Base-by-base conservation (phyloP, 139 green algal genomes). In the Pseudopediastrum boryanum region DNA sequence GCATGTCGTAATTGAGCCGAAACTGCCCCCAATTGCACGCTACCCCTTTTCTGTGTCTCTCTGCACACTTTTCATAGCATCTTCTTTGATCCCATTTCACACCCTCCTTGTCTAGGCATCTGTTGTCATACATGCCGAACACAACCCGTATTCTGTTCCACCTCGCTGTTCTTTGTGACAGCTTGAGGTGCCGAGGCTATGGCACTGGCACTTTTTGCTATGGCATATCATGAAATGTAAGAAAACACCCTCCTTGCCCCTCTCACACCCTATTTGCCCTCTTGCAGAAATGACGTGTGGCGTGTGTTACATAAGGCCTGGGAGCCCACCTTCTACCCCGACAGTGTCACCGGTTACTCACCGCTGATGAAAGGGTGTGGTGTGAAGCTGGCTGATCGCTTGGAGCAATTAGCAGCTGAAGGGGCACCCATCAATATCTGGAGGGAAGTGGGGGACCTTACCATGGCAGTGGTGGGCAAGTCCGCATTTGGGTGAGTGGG, bases 301-400 rank as follows among this genome's bases (percentile, higher is more conserved):
- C 67, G 72, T 0, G 13, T 38, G 36, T 6, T 82, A 39, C 80
- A 78, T 67, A 64, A 31, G 21, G 58, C 67, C 25, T 85, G 80
- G 80, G 66, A 85, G 66, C 80, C 80, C 13, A 67, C 73, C 13
- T 85, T 85, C 46, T 43, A 79, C 21, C 46, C 80, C 2, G 66
- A 70, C 51, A 78, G 46, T 21, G 71, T 85, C 27, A 35, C 4
- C 27, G 79, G 42, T 31, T 85, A 75, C 44, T 64, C 71, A 25
- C 42, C 54, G 3, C 71, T 77, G n/a, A 85, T 85, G 72, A 42
- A 33, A 5, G 13, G 12, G 7, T 54, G 61, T 42, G 61, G 61
- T 21, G 35, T 41, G 31, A 19, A 46, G 25, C 64, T 85, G 51
- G 64, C 48, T 33, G 21, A 2, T 0, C 66, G 73, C 23, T 54